Percentiles rank a stretch among this genome's conserved stretches.
Conservation (phyloP, 108 stramenopile species). For the Stephanodiscus triporus region DNA sequence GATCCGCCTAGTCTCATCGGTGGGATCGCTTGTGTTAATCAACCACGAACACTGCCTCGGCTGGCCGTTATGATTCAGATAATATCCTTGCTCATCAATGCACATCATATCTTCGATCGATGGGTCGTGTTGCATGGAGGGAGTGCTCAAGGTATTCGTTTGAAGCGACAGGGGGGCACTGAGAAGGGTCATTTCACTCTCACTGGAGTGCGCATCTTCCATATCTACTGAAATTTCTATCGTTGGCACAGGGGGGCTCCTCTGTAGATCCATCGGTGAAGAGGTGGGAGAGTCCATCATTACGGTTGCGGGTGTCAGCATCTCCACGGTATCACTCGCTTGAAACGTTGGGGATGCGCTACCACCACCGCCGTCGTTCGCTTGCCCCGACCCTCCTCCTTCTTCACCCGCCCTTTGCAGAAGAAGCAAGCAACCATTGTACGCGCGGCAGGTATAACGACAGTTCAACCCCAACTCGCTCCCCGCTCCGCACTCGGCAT, state of each 20-base stretch:
- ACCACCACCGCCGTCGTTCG: not conserved
- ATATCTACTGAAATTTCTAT: not conserved
- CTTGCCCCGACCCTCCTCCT: not conserved
- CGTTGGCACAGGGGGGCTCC: not conserved
- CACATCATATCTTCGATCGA: slow-evolving; percentile 18
- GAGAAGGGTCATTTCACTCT: not conserved
- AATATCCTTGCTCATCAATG: slow-evolving; percentile 34
- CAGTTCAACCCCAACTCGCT: slow-evolving; percentile 41
- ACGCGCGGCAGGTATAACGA: slow-evolving; percentile 25
- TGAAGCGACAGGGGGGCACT: not conserved
- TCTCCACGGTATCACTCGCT: not conserved
- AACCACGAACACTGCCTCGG: slow-evolving; percentile 41
- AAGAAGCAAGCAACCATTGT: slow-evolving; percentile 34
- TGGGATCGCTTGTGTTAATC: slow-evolving; percentile 10
- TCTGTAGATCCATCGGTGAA: not conserved
- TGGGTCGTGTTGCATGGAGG: not conserved
- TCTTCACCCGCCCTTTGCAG: not conserved
- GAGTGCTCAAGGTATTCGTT: not conserved
- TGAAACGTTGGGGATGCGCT: not conserved
- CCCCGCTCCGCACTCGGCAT: slow-evolving; percentile 41
- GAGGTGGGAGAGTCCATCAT: not conserved
- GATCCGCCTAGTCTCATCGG: slow-evolving; percentile 23
- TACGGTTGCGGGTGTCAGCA: not conserved
- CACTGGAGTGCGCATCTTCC: not conserved
- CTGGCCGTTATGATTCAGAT: slow-evolving; percentile 32